Evolutionary conservation across 352 stramenopile species (phyloP).

Genomic region (Phytophthora podocarpi): DNA sequence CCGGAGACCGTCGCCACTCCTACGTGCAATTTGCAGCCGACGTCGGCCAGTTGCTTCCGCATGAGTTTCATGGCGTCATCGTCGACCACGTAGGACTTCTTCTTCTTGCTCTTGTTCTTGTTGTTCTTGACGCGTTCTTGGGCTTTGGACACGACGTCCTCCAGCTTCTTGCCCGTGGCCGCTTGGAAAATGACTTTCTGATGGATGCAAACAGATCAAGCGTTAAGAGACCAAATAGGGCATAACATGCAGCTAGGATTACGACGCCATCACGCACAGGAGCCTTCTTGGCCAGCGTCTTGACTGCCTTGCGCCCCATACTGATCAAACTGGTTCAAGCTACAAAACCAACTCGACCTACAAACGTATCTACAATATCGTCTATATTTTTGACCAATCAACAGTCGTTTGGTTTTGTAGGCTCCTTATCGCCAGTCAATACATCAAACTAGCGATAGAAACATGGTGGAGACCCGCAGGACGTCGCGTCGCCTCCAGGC

Average conservation of each 20-base stretch:
- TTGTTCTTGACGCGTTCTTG: not conserved
- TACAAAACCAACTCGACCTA: constrained; percentile 5
- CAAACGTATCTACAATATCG: not conserved
- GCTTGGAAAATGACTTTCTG: constrained; percentile 39
- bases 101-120: constrained; percentile 41
- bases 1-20: constrained; percentile 3
- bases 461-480: constrained; percentile 71
- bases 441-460: not conserved
- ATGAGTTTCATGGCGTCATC: constrained; percentile 64
- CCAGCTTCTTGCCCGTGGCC: constrained; percentile 27
- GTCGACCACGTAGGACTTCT: constrained; percentile 36
- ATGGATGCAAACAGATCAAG: not conserved
- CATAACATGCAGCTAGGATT: not conserved
- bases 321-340: not conserved
- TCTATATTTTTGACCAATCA: constrained; percentile 13
- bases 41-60: constrained; percentile 51
- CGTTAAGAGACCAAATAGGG: not conserved
- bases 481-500: constrained; percentile 67
- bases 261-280: constrained; percentile 26
- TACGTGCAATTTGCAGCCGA: constrained; percentile 75
- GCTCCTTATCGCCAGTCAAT: constrained; percentile 22
- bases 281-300: constrained; percentile 41
- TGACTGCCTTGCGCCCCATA: constrained; percentile 32
- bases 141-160: constrained; percentile 2
- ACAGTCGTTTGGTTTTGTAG: not conserved